phyloP scores from a whole-genome alignment of 257 asterid genomes.

The Ilex asprella region DNA sequence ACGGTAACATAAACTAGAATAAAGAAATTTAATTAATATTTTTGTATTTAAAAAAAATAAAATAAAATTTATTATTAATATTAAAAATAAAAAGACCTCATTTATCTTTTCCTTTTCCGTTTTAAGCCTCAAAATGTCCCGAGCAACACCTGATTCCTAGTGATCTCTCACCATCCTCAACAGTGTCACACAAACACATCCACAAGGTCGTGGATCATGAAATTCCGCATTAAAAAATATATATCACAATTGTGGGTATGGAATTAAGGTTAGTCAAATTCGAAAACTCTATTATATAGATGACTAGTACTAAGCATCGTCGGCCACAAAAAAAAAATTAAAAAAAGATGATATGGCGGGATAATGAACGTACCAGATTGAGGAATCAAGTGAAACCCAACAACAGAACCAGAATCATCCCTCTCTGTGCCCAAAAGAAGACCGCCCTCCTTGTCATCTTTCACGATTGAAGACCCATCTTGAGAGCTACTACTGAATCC shows the following conservation, averaged over 20 bases:
- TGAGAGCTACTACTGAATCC: constrained; percentile 15
- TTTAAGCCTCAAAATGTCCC: no score
- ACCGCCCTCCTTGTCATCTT: constrained; percentile 22
- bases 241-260: not conserved
- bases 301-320: not conserved
- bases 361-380: constrained; percentile 40
- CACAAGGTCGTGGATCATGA: not conserved
- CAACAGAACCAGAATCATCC: constrained; percentile 52
- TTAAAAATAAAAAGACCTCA: no score
- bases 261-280: not conserved
- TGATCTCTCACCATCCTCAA: no score
- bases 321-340: not conserved
- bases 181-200: no score
- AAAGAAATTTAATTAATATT: no score
- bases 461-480: constrained; percentile 18
- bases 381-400: constrained; percentile 62
- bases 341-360: not conserved
- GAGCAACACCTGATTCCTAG: no score
- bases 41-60: no score
- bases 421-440: constrained; percentile 43
- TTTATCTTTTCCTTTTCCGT: no score
- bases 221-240: not conserved
- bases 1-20: no score
- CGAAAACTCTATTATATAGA: no score
- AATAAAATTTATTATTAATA: no score